Base-by-base conservation (phyloP, 1,139 yeast species). In the Debaryomyces sp. region DNA sequence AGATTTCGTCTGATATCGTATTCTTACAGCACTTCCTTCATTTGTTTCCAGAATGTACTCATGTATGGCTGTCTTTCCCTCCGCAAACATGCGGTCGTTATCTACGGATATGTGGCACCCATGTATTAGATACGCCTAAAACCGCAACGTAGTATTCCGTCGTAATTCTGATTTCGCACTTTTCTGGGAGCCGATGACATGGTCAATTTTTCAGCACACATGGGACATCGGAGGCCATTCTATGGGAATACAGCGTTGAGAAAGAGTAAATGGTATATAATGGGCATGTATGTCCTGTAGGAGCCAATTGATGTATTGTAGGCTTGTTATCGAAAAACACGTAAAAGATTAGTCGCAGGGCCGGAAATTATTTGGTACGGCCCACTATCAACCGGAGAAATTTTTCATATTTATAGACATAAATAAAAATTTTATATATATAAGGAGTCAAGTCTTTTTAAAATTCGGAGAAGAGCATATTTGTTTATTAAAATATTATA, bases 371-470 rank as follows among this genome's bases (percentile, higher is more conserved):
- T 44, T 39, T 43, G 21, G 34, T 35, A 46, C 51, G 51, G 51
- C 45, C 44, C 42, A 47, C 49, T 45, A 46, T 48, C 54, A 50
- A 50, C 52, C 51, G 54, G 48, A 18, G 48, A 41, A 27, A 32
- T 35, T 26, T 35, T 33, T 34, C 13, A 18, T 13, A 29, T 18
- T 24, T 30, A 30, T 26, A 33, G 45, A 34, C 45, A 24, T 33
- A 38, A 41, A 21, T 22, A 22, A 21, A 23, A 22, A n/a, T 22
- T 22, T 37, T 37, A 37, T 37, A 37, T 35, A 35, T 37, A 37
- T 24, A 37, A 24, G 22, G 27, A 18, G 23, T 21, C 27, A 41
- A 13, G 15, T 39, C 42, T 27, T 17, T 10, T 39, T 13, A n/a
- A 10, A 17, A 27, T 27, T 18, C 33, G 4, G 18, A 23, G 13